These are phyloP conservation scores for Camellia sinensis DNA, from an alignment of 148 eudicot genomes.

Conservation along the genomic window DNA sequence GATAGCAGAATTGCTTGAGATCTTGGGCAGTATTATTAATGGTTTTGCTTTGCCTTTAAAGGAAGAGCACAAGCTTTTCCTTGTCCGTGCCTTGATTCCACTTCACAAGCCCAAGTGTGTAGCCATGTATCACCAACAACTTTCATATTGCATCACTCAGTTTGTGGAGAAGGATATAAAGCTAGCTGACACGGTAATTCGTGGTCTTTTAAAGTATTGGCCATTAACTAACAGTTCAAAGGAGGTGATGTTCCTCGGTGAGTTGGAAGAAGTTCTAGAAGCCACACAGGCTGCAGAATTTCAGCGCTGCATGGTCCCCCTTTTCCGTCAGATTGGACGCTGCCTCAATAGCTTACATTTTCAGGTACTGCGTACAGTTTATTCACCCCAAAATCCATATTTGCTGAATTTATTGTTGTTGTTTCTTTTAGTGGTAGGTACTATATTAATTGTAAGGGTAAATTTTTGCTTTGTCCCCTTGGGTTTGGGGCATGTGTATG, in stretches of 20 bases:
- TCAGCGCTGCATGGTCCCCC: conserved; percentile 56
- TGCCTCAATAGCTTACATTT: conserved; percentile 51
- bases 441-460: background rate
- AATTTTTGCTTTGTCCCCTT: no score
- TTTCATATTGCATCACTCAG: conserved; percentile 50
- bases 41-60: conserved; percentile 61
- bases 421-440: background rate
- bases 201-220: conserved; percentile 58
- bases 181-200: conserved; percentile 50
- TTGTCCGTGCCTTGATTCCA: conserved; percentile 46
- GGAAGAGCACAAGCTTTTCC: conserved; percentile 56
- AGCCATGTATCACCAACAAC: conserved; percentile 50
- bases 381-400: background rate
- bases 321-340: conserved; percentile 45
- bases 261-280: conserved; percentile 58
- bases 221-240: conserved; percentile 54
- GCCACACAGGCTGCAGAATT: conserved; percentile 51
- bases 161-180: conserved; percentile 55
- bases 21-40: conserved; percentile 57
- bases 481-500: no score
- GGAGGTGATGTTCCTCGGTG: conserved; percentile 55
- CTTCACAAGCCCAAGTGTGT: conserved; percentile 54
- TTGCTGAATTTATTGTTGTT: background rate
- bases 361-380: conserved; percentile 32
- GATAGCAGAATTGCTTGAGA: conserved; percentile 54